Conservation (phyloP, 2,329 filamentous ascomycete genomes). For the Hirsutella rhossiliensis region DNA sequence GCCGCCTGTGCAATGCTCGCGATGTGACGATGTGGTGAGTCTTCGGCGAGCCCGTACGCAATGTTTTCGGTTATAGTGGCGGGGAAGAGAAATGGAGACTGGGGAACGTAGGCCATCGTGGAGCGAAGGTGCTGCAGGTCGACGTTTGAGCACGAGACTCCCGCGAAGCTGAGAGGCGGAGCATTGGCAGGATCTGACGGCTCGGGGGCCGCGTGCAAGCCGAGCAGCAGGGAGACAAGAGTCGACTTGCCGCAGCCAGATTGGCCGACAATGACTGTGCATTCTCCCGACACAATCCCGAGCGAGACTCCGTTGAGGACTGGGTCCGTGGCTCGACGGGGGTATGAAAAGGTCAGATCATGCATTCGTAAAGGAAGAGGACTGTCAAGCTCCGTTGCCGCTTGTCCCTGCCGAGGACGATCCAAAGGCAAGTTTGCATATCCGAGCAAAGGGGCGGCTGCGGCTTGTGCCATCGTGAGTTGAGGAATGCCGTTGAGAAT, state of each 20-base stretch:
- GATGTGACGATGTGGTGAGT: constrained; percentile 34
- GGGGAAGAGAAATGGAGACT: constrained; percentile 67
- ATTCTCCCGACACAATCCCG: constrained; percentile 47
- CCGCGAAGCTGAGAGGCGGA: constrained; percentile 42
- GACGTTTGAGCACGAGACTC: constrained; percentile 42
- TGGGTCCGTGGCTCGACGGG: constrained; percentile 34
- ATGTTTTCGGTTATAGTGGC: constrained; percentile 71
- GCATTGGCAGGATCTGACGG: background rate
- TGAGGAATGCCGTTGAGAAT: constrained; percentile 70
- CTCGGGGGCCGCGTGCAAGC: constrained; percentile 46
- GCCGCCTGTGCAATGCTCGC: constrained; percentile 39
- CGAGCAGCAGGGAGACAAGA: constrained; percentile 60
- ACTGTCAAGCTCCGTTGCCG: constrained; percentile 16
- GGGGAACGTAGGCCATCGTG: constrained; percentile 56
- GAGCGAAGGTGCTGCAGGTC: constrained; percentile 48
- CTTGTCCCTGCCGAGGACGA: constrained; percentile 45
- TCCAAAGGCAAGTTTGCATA: constrained; percentile 48
- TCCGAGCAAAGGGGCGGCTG: constrained; percentile 59
- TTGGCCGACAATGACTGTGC: constrained; percentile 66
- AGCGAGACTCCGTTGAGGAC: constrained; percentile 58
- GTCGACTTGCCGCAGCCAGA: constrained; percentile 93
- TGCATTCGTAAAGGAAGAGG: constrained; percentile 33
- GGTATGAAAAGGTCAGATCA: constrained; percentile 61
- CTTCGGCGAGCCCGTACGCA: constrained; percentile 55
- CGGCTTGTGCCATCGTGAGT: constrained; percentile 60